Evolutionary conservation across 345 rosid genomes (phyloP).

Genomic region (Populus tremula): DNA sequence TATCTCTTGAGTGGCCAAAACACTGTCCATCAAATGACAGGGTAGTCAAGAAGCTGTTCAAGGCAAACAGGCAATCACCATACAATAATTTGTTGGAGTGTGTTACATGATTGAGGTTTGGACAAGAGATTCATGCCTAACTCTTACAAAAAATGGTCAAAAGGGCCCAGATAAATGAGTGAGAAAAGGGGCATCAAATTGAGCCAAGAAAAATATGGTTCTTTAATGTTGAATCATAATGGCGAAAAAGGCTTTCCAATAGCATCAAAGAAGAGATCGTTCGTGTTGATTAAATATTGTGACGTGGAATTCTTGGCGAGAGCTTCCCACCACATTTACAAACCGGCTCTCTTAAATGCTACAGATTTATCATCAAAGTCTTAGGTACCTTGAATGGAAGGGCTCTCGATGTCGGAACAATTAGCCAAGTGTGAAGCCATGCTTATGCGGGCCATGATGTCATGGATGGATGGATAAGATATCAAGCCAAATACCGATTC

Average conservation of each 20-base stretch:
- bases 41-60: background rate
- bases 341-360: background rate
- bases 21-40: background rate
- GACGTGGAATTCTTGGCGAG: background rate
- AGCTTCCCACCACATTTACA: background rate
- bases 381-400: background rate
- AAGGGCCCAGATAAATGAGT: background rate
- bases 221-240: background rate
- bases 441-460: constrained; percentile 13
- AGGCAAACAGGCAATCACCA: constrained; percentile 4
- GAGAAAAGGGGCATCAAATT: background rate
- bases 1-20: too few species aligned
- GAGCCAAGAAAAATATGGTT: background rate
- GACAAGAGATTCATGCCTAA: background rate
- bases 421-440: background rate
- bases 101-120: background rate
- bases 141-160: background rate
- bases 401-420: background rate
- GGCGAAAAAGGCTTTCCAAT: background rate
- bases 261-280: background rate
- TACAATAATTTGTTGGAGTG: background rate
- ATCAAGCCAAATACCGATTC: too few species aligned
- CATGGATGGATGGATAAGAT: background rate
- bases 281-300: background rate
- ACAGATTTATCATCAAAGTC: background rate